Base-by-base conservation (phyloP, 148 eudicot genomes). In the Spergularia bocconei region DNA sequence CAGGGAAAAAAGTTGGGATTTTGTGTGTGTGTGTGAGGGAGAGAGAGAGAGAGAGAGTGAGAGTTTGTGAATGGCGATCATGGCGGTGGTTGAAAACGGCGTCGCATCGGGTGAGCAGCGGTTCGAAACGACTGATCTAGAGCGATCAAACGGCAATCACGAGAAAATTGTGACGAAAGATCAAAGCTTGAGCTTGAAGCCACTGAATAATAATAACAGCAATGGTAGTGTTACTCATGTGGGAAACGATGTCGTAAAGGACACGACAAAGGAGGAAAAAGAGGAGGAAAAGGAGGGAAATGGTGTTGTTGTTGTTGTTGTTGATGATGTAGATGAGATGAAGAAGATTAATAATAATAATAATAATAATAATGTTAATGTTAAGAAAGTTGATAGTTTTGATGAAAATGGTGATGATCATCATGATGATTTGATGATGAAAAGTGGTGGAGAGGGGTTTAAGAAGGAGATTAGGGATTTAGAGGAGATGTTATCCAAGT, bases 71-170 rank as follows among this genome's bases (percentile, higher is more conserved):
- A 9, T 51, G 68, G 60, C 83, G 88, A 82, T 82, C 88, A 93
- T 93, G 98, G 98, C 98, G 65, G 92, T 93, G 25, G 88, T 85
- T 69, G 97, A 89, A 75, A 93, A 89, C 74, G 80, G 79, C 50
- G 78, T 81, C 70, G 77, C 72, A 64, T 78, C 84, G 53, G 66
- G 61, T 60, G 81, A 19, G 52, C 78, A 73, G 23, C 79, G 80
- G 76, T 80, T 68, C 67, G 83, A 83, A 17, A 79, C 81, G 50
- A 75, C 81, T 59, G 87, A 86, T 86, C 82, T 84, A 7, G 85
- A 79, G 15, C 77, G 83, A 80, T 79, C 90, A 59, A 84, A 75
- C 68, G 78, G 69, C 50, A 82, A 77, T 81, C 64, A 75, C 73
- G 21, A 65, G 25, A 74, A 78, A 48, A 70, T 5, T 63, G 70